A percentile compares a stretch with the other conserved stretches of the same genome.
Evolutionary conservation across 139 green algal species (phyloP).

Genomic region (Microglena sp.): DNA sequence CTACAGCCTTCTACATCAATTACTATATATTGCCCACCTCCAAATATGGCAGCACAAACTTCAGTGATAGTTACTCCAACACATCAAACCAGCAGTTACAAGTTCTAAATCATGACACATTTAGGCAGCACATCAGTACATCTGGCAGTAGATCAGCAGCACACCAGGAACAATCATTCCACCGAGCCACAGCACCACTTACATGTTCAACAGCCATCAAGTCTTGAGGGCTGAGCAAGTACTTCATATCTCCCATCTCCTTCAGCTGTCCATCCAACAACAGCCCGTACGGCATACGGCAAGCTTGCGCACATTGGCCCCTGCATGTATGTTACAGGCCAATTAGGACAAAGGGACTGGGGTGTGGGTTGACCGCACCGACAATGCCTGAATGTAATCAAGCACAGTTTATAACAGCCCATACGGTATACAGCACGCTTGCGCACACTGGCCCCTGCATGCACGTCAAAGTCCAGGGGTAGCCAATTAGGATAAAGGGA

Average conservation of each 20-base stretch:
- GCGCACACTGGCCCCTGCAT: conserved; percentile 79
- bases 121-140: too few relatives aligned
- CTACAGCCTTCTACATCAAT: too few relatives aligned
- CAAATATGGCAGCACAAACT: too few relatives aligned
- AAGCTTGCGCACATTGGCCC: background rate
- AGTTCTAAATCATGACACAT: too few relatives aligned
- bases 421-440: conserved; percentile 70
- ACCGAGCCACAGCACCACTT: background rate
- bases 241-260: conserved; percentile 54
- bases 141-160: too few relatives aligned
- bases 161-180: background rate
- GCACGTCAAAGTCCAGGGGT: too few relatives aligned
- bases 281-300: conserved; percentile 16
- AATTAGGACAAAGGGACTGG: background rate
- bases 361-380: background rate
- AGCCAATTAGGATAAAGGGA: too few relatives aligned
- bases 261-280: conserved; percentile 53
- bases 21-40: too few relatives aligned
- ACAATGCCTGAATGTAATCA: background rate
- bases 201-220: conserved; percentile 53
- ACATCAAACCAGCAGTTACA: too few relatives aligned
- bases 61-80: too few relatives aligned
- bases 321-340: background rate
- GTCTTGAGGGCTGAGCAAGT: conserved; percentile 74
- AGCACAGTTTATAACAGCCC: conserved; percentile 19